A percentile compares a stretch with the other conserved stretches of the same genome.
Evolutionary conservation across 2,329 filamentous ascomycete genomes (phyloP).

Genomic region (Fonsecaea monophora): DNA sequence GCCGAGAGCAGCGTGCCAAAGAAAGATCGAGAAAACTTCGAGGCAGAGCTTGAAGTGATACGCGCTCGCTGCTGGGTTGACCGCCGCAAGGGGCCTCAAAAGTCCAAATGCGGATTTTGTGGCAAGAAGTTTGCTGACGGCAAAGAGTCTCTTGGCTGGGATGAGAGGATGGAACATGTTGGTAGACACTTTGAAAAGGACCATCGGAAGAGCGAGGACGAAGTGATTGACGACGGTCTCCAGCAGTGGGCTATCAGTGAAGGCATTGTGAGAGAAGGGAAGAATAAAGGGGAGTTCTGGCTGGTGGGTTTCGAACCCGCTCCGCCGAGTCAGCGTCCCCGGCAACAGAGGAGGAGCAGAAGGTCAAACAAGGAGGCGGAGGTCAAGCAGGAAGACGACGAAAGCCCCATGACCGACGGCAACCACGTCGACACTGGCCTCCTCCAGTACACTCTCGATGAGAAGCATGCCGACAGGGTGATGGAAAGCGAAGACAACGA

Average conservation of each 20-base stretch:
- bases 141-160: conserved; percentile 66
- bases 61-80: conserved; percentile 65
- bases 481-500: conserved; percentile 4
- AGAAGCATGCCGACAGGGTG: conserved; percentile 3
- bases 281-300: conserved; percentile 31
- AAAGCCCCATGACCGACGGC: conserved; percentile 1
- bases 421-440: conserved; percentile 3
- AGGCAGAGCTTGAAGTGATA: conserved; percentile 63
- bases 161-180: conserved; percentile 85
- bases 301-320: conserved; percentile 29
- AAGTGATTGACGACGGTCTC: conserved; percentile 51
- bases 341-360: conserved; percentile 18
- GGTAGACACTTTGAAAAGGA: conserved; percentile 77
- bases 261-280: conserved; percentile 37
- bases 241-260: conserved; percentile 50
- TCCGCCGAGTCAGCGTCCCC: conserved; percentile 3
- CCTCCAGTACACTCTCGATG: conserved; percentile 1
- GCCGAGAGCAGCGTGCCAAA: conserved; percentile 55
- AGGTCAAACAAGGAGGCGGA: conserved; percentile 22
- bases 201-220: conserved; percentile 37
- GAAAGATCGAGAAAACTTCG: conserved; percentile 49
- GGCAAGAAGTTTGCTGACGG: conserved; percentile 36
- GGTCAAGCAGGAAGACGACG: conserved; percentile 20
- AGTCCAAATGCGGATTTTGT: conserved; percentile 70
- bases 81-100: conserved; percentile 67